phyloP scores from a whole-genome alignment of 352 stramenopile species.

The Globisporangium recalcitrans region DNA sequence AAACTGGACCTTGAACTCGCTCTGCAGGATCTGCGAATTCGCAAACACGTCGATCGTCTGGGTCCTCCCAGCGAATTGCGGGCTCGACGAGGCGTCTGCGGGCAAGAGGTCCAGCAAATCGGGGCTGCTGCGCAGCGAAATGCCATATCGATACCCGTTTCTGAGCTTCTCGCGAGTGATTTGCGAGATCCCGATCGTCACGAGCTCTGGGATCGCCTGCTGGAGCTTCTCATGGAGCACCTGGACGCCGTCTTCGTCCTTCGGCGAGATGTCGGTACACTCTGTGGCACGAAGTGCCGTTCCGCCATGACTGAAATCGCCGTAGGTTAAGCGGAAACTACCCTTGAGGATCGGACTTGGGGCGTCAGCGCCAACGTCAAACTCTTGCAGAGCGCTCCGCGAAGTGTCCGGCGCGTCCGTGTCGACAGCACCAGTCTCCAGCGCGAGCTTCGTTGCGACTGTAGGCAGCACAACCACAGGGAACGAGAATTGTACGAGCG shows the following conservation, averaged over 20 bases:
- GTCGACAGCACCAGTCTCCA: slow-evolving; percentile 34
- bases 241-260: slow-evolving; percentile 37
- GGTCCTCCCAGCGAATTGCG: slow-evolving; percentile 27
- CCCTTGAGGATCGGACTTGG: slow-evolving; percentile 39
- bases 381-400: slow-evolving; percentile 40
- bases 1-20: slow-evolving; percentile 36
- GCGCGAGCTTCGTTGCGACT: slow-evolving; percentile 27
- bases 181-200: slow-evolving; percentile 47
- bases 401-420: slow-evolving; percentile 35
- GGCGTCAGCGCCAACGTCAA: slow-evolving; percentile 52
- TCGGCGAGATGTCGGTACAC: slow-evolving; percentile 42
- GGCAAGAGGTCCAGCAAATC: slow-evolving; percentile 51
- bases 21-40: slow-evolving; percentile 32
- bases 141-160: slow-evolving; percentile 50
- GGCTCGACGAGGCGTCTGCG: slow-evolving; percentile 29
- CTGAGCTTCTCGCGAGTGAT: slow-evolving; percentile 19
- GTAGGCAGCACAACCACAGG: slow-evolving; percentile 31
- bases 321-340: slow-evolving; percentile 53
- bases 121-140: slow-evolving; percentile 47
- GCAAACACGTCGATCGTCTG: slow-evolving; percentile 68
- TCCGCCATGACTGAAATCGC: slow-evolving; percentile 34
- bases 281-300: slow-evolving; percentile 29
- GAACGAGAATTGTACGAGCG: slow-evolving; percentile 42
- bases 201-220: slow-evolving; percentile 31
- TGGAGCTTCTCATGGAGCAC: slow-evolving; percentile 35